Percentiles rank a stretch among this genome's conserved stretches.
phyloP scores from a whole-genome alignment of 2,329 filamentous ascomycete species.

The Ophiostoma populinum region DNA sequence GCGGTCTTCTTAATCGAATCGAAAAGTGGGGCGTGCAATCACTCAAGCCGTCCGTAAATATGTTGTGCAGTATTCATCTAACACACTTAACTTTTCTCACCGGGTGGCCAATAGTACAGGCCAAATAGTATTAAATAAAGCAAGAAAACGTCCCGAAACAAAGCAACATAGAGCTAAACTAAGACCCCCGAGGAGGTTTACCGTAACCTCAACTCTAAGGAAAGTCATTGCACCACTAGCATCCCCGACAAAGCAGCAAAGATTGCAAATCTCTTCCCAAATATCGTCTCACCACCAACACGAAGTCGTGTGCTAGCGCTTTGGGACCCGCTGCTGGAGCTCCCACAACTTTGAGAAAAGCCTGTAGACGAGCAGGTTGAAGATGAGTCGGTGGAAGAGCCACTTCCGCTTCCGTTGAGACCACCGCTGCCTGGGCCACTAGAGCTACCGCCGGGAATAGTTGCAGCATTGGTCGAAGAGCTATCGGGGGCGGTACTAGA shows the following conservation, averaged over 20 bases:
- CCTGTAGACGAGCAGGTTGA: conserved; percentile 19
- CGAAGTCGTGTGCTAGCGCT: conserved; percentile 13
- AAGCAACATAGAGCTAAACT: no score
- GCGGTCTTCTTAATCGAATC: no score
- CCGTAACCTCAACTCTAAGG: no score
- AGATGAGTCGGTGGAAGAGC: conserved; percentile 6
- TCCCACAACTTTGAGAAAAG: conserved; percentile 25
- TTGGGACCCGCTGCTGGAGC: conserved; percentile 15
- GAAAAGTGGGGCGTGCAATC: no score
- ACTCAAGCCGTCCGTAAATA: no score
- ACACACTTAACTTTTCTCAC: no score
- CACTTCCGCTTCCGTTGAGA: conserved; percentile 7
- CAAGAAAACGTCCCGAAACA: no score
- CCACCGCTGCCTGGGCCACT: conserved; percentile 13
- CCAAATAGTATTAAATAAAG: no score
- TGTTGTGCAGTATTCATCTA: no score
- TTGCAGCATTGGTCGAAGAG: conserved; percentile 9
- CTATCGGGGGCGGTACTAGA: conserved; percentile 5
- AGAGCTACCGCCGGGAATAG: conserved; percentile 17
- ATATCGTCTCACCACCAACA: conserved; percentile 13
- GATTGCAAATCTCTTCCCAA: conserved; percentile 21
- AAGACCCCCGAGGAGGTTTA: no score
- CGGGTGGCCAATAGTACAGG: no score
- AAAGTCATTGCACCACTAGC: conserved; percentile 15
- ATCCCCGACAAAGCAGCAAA: conserved; percentile 19